Evolutionary conservation across 768 basidiomycete species (phyloP), one percentile per base, ranked within the genome.

Genomic region (Russula lepida): DNA sequence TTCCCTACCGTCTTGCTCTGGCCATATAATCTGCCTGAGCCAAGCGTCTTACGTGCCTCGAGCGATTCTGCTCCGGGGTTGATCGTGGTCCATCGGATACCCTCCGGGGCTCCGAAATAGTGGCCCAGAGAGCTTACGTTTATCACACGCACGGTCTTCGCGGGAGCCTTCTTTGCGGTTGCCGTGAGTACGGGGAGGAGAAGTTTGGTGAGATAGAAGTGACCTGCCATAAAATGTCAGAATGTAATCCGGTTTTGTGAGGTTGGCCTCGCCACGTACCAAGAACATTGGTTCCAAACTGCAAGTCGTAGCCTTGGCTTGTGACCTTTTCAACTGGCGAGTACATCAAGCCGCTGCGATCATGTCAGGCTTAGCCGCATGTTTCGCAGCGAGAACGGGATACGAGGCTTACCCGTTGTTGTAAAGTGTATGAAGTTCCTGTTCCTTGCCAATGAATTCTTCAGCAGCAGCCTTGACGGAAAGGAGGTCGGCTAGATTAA

Each of bases 141-240:
- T 21, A 70, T 54, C 9, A 71, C 64, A 51, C 72, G 70, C 28
- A 75, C 68, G 3, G 68, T 67, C 19, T 69, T 64, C 1, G 69
- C 63, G 21, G 64, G 66, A 21, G 66, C 66, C 1, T 68, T 58
- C 15, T 66, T 67, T 2, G 72, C 71, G 27, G 70, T 71, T 32
- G 61, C 68, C 9, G 21, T 30, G n/a, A 52, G 51, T 19, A 50
- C 19, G 19, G 28, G 17, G 5, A 50, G 28, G n/a, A 50, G 49
- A 30, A 30, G 27, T 30, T 50, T n/a, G 17, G 49, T 50, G 30
- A 50, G 7, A 32, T 50, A 50, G n/a, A 50, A 50, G 49, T 50
- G 49, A 13, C 49, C 49, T 50, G 49, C 9, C 4, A 13, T 11
- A 19, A 13, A 8, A n/a, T 21, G 30, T n/a, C 49, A 32, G 49